phyloP scores from a whole-genome alignment of 2,329 filamentous ascomycete genomes.

The Sarocladium kiliense region DNA sequence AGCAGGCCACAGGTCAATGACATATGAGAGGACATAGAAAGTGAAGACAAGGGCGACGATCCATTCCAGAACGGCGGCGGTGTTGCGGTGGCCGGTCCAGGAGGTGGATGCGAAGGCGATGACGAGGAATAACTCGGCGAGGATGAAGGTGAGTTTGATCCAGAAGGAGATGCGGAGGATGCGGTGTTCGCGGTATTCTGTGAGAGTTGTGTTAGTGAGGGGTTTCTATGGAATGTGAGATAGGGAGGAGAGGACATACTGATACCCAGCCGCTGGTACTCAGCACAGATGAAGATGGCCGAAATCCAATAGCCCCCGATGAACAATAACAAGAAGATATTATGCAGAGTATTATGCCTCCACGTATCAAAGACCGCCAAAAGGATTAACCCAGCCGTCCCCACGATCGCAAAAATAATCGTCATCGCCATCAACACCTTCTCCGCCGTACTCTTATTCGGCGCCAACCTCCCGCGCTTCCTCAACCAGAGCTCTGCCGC shows the following conservation, averaged over 20 bases:
- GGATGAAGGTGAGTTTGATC: conserved; percentile 79
- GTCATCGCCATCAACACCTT: conserved; percentile 57
- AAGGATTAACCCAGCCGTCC: conserved; percentile 75
- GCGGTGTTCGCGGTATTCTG: conserved; percentile 67
- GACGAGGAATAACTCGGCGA: conserved; percentile 70
- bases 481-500: conserved; percentile 78
- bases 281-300: conserved; percentile 83
- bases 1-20: conserved; percentile 81
- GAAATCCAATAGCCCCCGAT: conserved; percentile 80
- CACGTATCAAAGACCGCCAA: conserved; percentile 81
- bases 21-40: conserved; percentile 82
- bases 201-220: not conserved
- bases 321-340: conserved; percentile 75
- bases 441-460: conserved; percentile 60
- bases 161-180: conserved; percentile 77
- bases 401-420: conserved; percentile 65
- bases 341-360: conserved; percentile 62
- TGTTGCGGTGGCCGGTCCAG: conserved; percentile 47
- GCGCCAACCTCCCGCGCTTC: conserved; percentile 71
- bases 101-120: conserved; percentile 64
- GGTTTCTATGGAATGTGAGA: not conserved
- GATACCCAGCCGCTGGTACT: conserved; percentile 81
- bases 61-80: conserved; percentile 75
- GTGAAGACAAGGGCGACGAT: conserved; percentile 78
- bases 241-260: conserved; percentile 37